Conservation (phyloP, 2,329 filamentous ascomycete species). For the Fusarium albidum region DNA sequence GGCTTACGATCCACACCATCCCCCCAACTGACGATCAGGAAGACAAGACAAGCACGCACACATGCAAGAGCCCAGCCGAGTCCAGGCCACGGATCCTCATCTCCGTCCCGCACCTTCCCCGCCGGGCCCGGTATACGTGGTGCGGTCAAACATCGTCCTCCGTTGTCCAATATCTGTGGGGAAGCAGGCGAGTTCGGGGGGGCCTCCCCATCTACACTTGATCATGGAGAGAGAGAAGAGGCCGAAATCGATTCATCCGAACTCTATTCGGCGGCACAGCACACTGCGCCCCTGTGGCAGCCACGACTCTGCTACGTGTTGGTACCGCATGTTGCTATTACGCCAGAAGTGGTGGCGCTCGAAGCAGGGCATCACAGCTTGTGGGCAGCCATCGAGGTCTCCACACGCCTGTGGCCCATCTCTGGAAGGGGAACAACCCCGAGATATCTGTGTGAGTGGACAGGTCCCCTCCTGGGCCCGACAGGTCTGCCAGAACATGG, state of each 20-base stretch:
- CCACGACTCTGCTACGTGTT: conserved; percentile 41
- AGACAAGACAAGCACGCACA: conserved; percentile 22
- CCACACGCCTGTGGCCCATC: conserved; percentile 42
- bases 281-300: neutral
- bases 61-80: neutral
- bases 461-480: conserved; percentile 6
- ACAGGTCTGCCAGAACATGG: conserved; percentile 17
- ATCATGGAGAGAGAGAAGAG: conserved; percentile 2
- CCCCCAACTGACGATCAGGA: conserved; percentile 27
- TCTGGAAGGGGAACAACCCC: neutral
- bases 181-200: neutral
- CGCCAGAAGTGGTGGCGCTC: conserved; percentile 50
- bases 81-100: neutral
- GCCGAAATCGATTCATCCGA: neutral
- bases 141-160: conserved; percentile 25
- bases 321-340: conserved; percentile 54
- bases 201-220: neutral
- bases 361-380: conserved; percentile 46
- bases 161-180: conserved; percentile 32
- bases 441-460: conserved; percentile 1
- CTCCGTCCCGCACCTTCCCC: conserved; percentile 19
- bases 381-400: conserved; percentile 61
- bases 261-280: neutral
- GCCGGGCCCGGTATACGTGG: conserved; percentile 17
- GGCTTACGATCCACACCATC: conserved; percentile 5